A percentile compares a stretch with the other conserved stretches of the same genome.
phyloP scores from a whole-genome alignment of 2,329 filamentous ascomycete species.

The Colletotrichum sojae region DNA sequence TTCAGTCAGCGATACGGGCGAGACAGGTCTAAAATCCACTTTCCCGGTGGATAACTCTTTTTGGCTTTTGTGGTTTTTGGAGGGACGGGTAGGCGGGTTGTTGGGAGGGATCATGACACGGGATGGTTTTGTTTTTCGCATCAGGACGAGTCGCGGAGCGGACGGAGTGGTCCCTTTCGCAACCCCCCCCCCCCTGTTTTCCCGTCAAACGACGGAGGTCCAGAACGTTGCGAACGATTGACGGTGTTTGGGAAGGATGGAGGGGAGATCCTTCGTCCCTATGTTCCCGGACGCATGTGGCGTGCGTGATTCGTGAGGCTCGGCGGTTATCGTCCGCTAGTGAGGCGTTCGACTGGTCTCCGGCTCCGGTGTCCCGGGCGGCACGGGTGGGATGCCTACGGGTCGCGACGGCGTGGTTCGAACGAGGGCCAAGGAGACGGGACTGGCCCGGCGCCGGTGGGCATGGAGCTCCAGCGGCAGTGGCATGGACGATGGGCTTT shows the following conservation, averaged over 20 bases:
- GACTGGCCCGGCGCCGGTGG: neutral
- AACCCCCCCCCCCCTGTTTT: neutral
- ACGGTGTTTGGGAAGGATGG: slow-evolving; percentile 5
- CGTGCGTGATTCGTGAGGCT: slow-evolving; percentile 3
- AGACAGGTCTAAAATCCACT: slow-evolving; percentile 37
- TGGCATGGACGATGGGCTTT: neutral
- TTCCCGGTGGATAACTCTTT: slow-evolving; percentile 8
- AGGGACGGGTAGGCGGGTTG: slow-evolving; percentile 10
- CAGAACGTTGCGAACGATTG: neutral
- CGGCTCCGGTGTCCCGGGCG: slow-evolving; percentile 33
- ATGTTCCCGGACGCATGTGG: neutral
- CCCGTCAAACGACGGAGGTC: slow-evolving; percentile 2
- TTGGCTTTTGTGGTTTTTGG: no score
- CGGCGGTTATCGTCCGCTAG: neutral
- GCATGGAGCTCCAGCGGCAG: neutral
- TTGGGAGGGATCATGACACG: neutral
- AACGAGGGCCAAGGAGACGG: slow-evolving; percentile 14
- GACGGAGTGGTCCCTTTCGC: neutral
- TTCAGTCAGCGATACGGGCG: slow-evolving; percentile 25
- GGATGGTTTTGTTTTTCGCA: neutral
- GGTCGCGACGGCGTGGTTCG: neutral
- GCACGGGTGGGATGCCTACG: slow-evolving; percentile 12
- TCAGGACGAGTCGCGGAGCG: neutral
- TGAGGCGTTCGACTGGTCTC: neutral
- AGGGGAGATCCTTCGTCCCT: neutral